These are phyloP conservation scores for Geranium brycei DNA, from an alignment of 345 rosid genomes.

Conservation along the genomic window DNA sequence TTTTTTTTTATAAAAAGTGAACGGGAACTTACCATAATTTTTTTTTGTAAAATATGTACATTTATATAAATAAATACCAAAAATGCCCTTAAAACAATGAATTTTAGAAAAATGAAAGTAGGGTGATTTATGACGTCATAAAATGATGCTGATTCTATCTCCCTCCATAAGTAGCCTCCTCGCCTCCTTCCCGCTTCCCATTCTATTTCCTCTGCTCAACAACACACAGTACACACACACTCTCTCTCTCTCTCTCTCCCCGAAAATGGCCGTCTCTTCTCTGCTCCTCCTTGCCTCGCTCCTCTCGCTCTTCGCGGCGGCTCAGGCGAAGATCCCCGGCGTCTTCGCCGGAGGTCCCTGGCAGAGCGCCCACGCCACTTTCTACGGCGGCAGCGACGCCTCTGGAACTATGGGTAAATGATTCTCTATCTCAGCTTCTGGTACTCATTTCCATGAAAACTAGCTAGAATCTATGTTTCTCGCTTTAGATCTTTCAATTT, in stretches of 20 bases:
- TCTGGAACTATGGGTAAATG: slow-evolving; percentile 49
- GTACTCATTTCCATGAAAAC: background rate
- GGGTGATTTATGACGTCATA: too few relatives aligned
- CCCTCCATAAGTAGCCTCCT: slow-evolving; percentile 24
- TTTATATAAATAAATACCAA: too few relatives aligned
- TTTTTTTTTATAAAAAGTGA: too few relatives aligned
- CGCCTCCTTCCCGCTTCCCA: slow-evolving; percentile 18
- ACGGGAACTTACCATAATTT: too few relatives aligned
- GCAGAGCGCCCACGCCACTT: slow-evolving; percentile 44
- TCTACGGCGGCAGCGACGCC: slow-evolving; percentile 57
- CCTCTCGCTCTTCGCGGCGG: slow-evolving; percentile 10
- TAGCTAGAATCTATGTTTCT: background rate
- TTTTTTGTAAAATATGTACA: too few relatives aligned
- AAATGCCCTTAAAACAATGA: too few relatives aligned
- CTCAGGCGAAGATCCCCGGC: slow-evolving; percentile 27
- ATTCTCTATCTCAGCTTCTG: background rate
- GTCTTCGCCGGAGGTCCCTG: slow-evolving; percentile 27
- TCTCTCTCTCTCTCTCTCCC: slow-evolving; percentile 9
- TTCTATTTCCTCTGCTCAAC: slow-evolving; percentile 14
- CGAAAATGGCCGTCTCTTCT: slow-evolving; percentile 1
- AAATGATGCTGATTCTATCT: background rate
- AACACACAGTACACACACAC: too few relatives aligned
- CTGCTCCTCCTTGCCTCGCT: slow-evolving; percentile 11
- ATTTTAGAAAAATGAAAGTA: background rate
- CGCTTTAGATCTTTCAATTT: too few relatives aligned